Base-by-base conservation (phyloP, 2,329 filamentous ascomycete genomes). In the Ramularia endophylla region DNA sequence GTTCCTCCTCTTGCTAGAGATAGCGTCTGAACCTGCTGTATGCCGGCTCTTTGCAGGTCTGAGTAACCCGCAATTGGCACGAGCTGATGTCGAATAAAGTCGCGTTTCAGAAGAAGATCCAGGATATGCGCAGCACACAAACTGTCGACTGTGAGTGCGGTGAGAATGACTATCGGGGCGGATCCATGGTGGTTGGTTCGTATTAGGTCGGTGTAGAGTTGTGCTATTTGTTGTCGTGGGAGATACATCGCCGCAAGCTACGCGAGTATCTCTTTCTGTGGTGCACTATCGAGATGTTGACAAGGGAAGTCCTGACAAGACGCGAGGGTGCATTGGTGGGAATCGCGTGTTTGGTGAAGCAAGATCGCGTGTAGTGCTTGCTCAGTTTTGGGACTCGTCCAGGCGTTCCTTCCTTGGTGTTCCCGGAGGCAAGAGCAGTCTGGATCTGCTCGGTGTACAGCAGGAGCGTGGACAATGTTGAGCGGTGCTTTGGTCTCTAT, bases 21-120 rank as follows among this genome's bases (percentile, higher is more conserved):
- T 86, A 95, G 88, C 8, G 88, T 88, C 40, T 73, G 75, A 29
- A 95, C 84, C 32, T 94, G 73, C 52, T 89, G 81, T 58, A 78
- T 77, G 33, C 89, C 89, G 16, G 83, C 83, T 54, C 80, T 81
- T 59, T 86, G 77, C 34, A 98, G 78, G 63, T 97, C 92, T 51
- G 80, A 82, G 78, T 95, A 97, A 41, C 92, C 92, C 15, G 87
- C 80, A 40, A 98, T 83, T 1, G 92, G 92, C 58, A 95, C 87
- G 59, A 97, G 95, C 67, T 95, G 97, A 70, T 97, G 90, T 11
- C 85, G 86, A 54, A 98, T 94, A 62, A 94, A 97, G 71, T 98
- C 92, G 73, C 90, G 85, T 68, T 94, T 95, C 46, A 98, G 74
- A n/a, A 98, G 75, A 37, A 84, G 78, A 2, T 90, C 94, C 35